Evolutionary conservation across 306 rosid genomes (phyloP), one percentile per base, ranked within the genome.

Genomic region (Styphnolobium japonicum): DNA sequence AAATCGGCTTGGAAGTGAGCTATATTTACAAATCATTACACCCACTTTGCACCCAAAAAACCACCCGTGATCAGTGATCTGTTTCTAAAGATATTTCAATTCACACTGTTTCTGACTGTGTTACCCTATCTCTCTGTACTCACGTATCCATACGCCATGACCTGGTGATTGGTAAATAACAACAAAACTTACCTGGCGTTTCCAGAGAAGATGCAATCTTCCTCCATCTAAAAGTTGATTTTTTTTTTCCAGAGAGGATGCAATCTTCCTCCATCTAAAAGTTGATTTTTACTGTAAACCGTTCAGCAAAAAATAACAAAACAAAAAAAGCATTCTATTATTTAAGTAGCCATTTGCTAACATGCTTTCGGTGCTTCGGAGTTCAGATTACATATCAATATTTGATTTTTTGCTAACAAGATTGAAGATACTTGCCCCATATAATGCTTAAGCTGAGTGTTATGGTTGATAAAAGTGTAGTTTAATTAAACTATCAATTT

Each of bases 11-110:
- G 57, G 19, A 58, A 74, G 49, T 25, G 2, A 22, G n/a, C 52
- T 21, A 3, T 22, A 7, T 73, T 25, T 16, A 7, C 55, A 73
- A 14, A 46, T 48, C 11, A 60, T 58, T 27, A 15, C 27, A 19
- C 9, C 39, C 42, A 45, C 40, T 45, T 68, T 49, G 57, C 16
- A 31, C 43, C 19, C 9, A 66, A 66, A 40, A 12, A 5, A 18
- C 58, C 61, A 61, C 71, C 81, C 81, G 75, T 77, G 81, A 64
- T 48, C 64, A 3, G 0, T 2, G 19, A 56, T 57, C 12, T 33
- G 25, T 62, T 11, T 71, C 63, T 58, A 0, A 37, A 72, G 8
- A 55, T 72, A 58, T 75, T 60, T 74, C 22, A 33, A 15, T 58
- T 73, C 45, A 43, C 42, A 5, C 40, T 40, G 12, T 57, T n/a